These are phyloP conservation scores for Magnolia officinalis DNA, from an alignment of 164 flowering plant genomes.

Conservation along the genomic window DNA sequence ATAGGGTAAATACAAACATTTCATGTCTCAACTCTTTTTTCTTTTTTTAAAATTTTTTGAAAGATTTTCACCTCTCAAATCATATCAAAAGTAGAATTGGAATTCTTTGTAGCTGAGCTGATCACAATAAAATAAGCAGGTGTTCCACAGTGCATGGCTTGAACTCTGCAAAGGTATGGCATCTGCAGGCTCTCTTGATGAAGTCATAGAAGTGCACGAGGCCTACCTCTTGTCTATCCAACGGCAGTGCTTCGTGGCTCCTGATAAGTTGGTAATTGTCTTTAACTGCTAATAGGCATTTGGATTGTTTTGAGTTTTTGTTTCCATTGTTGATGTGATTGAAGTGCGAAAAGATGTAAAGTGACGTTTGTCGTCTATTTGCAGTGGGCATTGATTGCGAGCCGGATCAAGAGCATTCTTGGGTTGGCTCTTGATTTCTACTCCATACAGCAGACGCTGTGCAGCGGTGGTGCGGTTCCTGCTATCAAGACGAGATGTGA, in stretches of 20 bases:
- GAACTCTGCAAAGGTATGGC: conserved; percentile 93
- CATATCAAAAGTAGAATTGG: not conserved
- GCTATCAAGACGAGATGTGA: conserved; percentile 83
- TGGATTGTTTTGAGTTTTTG: not conserved
- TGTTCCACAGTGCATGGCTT: conserved; percentile 96
- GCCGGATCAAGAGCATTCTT: conserved; percentile 85
- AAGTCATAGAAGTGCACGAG: conserved; percentile 94
- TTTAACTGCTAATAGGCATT: not conserved
- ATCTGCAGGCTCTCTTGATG: conserved; percentile 87
- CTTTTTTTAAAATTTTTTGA: not conserved
- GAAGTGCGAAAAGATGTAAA: not conserved
- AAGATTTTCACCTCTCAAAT: not conserved
- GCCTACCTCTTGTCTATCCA: conserved; percentile 87
- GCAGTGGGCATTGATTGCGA: conserved; percentile 93
- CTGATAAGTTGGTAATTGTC: conserved; percentile 77
- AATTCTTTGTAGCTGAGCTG: conserved; percentile 15
- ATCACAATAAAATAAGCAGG: conserved; percentile 44
- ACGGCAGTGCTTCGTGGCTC: conserved; percentile 93
- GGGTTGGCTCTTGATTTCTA: conserved; percentile 93
- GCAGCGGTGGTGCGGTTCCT: conserved; percentile 71
- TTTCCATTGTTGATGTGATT: not conserved
- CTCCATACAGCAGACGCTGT: conserved; percentile 64
- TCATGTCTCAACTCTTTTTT: not conserved
- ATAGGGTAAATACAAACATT: conserved; percentile 55
- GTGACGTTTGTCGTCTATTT: conserved; percentile 6